These are phyloP conservation scores for Candida frijolesensis DNA, from an alignment of 1,139 yeast species.

Conservation along the genomic window DNA sequence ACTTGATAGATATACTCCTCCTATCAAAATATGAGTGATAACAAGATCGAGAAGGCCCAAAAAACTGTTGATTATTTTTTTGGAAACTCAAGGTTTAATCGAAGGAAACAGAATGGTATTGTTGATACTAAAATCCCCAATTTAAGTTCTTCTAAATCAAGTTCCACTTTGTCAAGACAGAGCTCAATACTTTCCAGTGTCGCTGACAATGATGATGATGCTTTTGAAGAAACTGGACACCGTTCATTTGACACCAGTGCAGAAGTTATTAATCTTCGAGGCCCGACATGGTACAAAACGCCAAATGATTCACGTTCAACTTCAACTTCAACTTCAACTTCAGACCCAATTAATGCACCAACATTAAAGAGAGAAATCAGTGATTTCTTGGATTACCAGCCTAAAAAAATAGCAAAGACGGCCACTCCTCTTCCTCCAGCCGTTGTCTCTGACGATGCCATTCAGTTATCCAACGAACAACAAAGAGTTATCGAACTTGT, in stretches of 20 bases:
- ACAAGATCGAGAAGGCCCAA: neutral
- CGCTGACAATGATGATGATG: constrained; percentile 14
- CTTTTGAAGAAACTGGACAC: constrained; percentile 32
- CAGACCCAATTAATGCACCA: neutral
- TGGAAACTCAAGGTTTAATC: neutral
- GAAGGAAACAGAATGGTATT: neutral
- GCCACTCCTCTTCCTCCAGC: neutral
- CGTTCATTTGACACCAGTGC: constrained; percentile 32
- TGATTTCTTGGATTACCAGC: neutral
- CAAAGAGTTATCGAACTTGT: constrained; percentile 66
- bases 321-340: constrained; percentile 22
- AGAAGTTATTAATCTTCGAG: constrained; percentile 19
- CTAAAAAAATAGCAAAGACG: neutral
- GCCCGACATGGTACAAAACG: too few species aligned
- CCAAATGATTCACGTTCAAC: too few species aligned
- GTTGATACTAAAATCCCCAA: neutral
- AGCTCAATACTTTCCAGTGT: neutral
- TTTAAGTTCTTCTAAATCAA: neutral
- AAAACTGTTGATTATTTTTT: neutral
- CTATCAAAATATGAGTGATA: neutral
- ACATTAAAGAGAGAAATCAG: neutral
- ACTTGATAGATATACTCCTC: too few species aligned
- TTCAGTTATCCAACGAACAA: constrained; percentile 55
- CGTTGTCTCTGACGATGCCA: neutral
- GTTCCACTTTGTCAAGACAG: neutral